These are phyloP conservation scores for Umbilicus rupestris DNA, from an alignment of 164 flowering plant species.

Conservation along the genomic window DNA sequence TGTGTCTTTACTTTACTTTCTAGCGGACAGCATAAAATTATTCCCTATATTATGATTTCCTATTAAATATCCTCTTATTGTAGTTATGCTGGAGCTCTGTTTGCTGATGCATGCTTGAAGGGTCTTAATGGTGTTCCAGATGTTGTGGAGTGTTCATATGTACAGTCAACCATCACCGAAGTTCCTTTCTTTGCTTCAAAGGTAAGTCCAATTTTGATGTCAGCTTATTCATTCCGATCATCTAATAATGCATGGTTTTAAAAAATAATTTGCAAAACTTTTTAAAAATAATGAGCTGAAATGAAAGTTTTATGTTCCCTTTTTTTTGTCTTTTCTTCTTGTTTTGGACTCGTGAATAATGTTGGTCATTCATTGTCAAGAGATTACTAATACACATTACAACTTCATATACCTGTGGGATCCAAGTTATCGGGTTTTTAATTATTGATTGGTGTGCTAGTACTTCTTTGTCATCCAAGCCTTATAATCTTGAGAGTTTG, in stretches of 20 bases:
- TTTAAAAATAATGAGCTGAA: neutral
- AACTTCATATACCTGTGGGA: neutral
- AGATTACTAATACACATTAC: neutral
- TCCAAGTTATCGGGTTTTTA: neutral
- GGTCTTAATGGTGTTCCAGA: conserved; percentile 6
- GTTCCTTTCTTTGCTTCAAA: neutral
- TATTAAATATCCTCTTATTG: neutral
- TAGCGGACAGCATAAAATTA: neutral
- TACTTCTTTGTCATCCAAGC: neutral
- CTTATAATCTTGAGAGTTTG: neutral
- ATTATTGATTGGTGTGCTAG: neutral
- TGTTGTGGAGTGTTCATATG: conserved; percentile 5
- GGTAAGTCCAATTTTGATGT: neutral
- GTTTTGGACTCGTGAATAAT: neutral
- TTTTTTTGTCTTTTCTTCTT: neutral
- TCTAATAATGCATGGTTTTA: neutral
- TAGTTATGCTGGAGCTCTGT: conserved; percentile 5
- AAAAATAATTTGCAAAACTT: neutral
- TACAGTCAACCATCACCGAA: neutral
- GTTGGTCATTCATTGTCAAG: neutral
- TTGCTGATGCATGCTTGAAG: conserved; percentile 6
- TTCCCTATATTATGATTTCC: neutral
- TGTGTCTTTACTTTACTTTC: too few species aligned
- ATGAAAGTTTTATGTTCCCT: neutral
- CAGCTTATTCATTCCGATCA: neutral